Evolutionary conservation across 306 rosid species (phyloP), one percentile per base, ranked within the genome.

Genomic region (Psophocarpus tetragonolobus): DNA sequence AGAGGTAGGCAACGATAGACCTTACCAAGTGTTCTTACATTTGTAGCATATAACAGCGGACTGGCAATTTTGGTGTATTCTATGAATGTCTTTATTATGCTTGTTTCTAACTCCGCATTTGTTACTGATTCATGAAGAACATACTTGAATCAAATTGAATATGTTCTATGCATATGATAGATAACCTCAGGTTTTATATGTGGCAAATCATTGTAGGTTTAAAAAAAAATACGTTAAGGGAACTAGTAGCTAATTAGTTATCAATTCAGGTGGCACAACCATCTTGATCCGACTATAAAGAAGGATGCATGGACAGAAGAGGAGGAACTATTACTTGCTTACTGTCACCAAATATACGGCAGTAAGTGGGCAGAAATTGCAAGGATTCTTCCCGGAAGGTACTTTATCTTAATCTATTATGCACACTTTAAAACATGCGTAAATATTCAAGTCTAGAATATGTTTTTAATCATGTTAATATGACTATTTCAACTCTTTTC

Each of bases 311-410:
- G 96, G 92, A 85, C 90, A 1, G 81, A 87, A 76, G 83, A 87
- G 51, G 93, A 87, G 79, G 90, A 88, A 44, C 53, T 60, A 36
- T 8, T 57, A 29, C 84, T 87, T 84, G 73, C 82, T 80, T 63
- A 54, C 78, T 88, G 61, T 76, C 77, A 91, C 82, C 87, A 78
- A 29, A 33, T 64, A 53, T 82, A 71, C 18, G 96, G 93, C 68
- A 88, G 86, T 84, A 91, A 79, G 81, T 91, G 93, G 96, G 81
- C 91, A 66, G 81, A 89, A 73, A 91, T 91, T 75, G 85, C 96
- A 69, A 89, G 82, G 79, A 64, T 84, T 84, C 79, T 91, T 67
- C 96, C 91, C 4, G 91, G 96, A 83, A 89, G 96, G 96, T 89
- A 87, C 66, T 64, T 48, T 61, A 56, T 21, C 20, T 38, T 2